These are phyloP conservation scores for Sugiyamaella americana DNA, from an alignment of 805 yeast species.

Conservation along the genomic window DNA sequence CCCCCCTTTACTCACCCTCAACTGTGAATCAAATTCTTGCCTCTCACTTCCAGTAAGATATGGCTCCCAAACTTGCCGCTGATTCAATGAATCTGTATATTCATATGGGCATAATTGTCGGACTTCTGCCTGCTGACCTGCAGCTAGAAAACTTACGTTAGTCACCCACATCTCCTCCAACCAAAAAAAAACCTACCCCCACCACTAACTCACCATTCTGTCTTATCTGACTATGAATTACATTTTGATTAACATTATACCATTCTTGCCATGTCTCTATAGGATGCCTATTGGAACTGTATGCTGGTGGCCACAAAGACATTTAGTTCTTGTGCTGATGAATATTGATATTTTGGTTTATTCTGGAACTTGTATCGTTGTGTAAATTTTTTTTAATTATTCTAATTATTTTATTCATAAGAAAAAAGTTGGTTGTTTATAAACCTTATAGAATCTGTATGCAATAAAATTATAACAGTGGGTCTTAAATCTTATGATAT, in stretches of 20 bases:
- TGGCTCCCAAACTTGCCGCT: conserved; percentile 28
- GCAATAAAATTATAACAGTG: too few relatives aligned
- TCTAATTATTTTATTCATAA: too few relatives aligned
- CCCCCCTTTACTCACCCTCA: conserved; percentile 21
- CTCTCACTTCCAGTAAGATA: conserved; percentile 27
- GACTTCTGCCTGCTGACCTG: conserved; percentile 3
- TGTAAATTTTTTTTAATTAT: too few relatives aligned
- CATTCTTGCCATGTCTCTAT: conserved; percentile 29
- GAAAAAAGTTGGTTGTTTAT: too few relatives aligned
- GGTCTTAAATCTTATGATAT: too few relatives aligned
- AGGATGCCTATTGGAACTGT: conserved; percentile 23
- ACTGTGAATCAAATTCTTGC: conserved; percentile 26
- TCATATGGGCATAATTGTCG: conserved; percentile 26
- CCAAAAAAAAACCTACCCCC: conserved; percentile 10
- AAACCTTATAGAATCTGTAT: too few relatives aligned
- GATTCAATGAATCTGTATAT: conserved; percentile 27
- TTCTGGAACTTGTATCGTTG: too few relatives aligned
- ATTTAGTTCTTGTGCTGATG: too few relatives aligned
- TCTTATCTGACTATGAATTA: conserved; percentile 17
- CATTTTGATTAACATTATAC: conserved; percentile 20
- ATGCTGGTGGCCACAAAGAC: conserved; percentile 17
- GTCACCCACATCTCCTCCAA: too few relatives aligned
- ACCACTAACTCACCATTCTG: conserved; percentile 7
- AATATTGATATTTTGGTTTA: too few relatives aligned
- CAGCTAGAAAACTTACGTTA: too few relatives aligned